These are phyloP conservation scores for Rhinocladiella similis DNA, from an alignment of 2,329 filamentous ascomycete species.

Conservation along the genomic window DNA sequence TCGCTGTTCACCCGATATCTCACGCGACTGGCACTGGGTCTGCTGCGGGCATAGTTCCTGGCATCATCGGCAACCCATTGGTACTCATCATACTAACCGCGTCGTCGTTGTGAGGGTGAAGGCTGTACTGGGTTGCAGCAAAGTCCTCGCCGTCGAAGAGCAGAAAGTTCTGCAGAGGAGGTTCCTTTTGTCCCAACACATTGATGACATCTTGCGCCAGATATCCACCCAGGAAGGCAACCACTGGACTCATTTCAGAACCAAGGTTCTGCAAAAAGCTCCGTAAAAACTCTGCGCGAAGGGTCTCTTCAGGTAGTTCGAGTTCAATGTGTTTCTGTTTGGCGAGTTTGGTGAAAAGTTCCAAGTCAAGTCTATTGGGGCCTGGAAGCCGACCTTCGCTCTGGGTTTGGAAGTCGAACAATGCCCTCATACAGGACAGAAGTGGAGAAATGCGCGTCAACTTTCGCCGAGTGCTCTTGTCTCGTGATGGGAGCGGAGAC, in stretches of 20 bases:
- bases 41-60: constrained; percentile 10
- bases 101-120: constrained; percentile 65
- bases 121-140: constrained; percentile 74
- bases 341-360: constrained; percentile 73
- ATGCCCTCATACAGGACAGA: constrained; percentile 79
- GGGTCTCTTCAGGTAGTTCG: constrained; percentile 65
- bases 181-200: constrained; percentile 84
- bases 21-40: constrained; percentile 11
- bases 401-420: constrained; percentile 80
- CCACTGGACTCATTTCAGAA: constrained; percentile 80
- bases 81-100: constrained; percentile 24
- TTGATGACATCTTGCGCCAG: constrained; percentile 97
- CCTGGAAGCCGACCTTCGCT: constrained; percentile 57
- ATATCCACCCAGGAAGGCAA: constrained; percentile 84
- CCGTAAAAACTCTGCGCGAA: constrained; percentile 71
- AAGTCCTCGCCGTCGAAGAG: constrained; percentile 85
- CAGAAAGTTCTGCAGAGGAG: constrained; percentile 93
- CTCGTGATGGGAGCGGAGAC: constrained; percentile 71
- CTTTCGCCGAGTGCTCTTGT: constrained; percentile 66
- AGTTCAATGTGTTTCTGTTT: constrained; percentile 76
- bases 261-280: constrained; percentile 85
- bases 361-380: constrained; percentile 64
- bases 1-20: background rate
- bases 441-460: constrained; percentile 76
- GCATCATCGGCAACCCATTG: constrained; percentile 17